Percentiles rank a stretch among this genome's conserved stretches.
Conservation (phyloP, 148 eudicot genomes). For the Chenopodium album region DNA sequence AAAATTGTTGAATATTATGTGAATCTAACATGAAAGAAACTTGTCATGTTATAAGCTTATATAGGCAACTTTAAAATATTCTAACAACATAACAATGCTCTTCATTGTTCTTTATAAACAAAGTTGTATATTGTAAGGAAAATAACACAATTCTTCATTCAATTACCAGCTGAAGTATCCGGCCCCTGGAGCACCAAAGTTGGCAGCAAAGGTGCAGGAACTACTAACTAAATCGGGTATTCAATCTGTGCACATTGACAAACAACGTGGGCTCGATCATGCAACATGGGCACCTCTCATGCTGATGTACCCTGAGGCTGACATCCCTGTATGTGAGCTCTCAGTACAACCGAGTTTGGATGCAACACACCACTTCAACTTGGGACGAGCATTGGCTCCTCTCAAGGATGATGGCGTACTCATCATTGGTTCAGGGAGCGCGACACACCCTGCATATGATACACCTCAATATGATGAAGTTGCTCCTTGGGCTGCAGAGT, state of each 20-base stretch:
- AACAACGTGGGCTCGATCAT: slow-evolving; percentile 77
- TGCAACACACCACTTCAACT: slow-evolving; percentile 56
- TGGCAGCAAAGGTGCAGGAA: slow-evolving; percentile 64
- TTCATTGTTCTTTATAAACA: no score
- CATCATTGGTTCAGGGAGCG: slow-evolving; percentile 72
- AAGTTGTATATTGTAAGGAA: no score
- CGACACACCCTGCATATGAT: slow-evolving; percentile 60
- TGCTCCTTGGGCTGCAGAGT: slow-evolving; percentile 64
- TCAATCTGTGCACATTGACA: slow-evolving; percentile 45
- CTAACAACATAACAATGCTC: no score
- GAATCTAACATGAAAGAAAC: no score
- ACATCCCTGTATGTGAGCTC: slow-evolving; percentile 81
- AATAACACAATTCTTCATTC: background rate
- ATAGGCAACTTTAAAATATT: no score
- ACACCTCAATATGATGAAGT: slow-evolving; percentile 24
- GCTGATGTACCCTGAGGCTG: slow-evolving; percentile 90
- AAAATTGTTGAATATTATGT: no score
- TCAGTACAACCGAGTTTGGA: slow-evolving; percentile 56
- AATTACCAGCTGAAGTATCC: slow-evolving; percentile 67
- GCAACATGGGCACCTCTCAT: slow-evolving; percentile 88
- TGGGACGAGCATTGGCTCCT: slow-evolving; percentile 69
- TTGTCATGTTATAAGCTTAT: no score
- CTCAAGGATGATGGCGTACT: slow-evolving; percentile 76
- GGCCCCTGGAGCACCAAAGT: slow-evolving; percentile 73
- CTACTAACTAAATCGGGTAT: slow-evolving; percentile 51